Conservation (phyloP, 257 asterid species). For the Gynochthodes officinalis region DNA sequence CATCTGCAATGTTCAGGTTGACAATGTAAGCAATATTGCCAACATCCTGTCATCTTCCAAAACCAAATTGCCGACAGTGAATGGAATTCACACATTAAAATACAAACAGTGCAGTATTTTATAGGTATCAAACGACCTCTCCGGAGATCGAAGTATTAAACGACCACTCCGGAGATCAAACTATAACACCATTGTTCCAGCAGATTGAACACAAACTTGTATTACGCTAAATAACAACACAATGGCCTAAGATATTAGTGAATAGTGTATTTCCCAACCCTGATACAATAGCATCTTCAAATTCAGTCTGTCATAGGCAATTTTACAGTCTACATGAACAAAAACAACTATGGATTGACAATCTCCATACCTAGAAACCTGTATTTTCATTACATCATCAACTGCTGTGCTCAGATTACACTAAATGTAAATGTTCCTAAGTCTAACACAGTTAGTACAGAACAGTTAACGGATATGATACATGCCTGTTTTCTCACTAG, state of each 20-base stretch:
- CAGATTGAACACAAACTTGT: not conserved
- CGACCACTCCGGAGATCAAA: no score
- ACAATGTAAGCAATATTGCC: no score
- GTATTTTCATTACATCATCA: constrained; percentile 4
- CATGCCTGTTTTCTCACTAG: not conserved
- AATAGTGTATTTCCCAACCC: not conserved
- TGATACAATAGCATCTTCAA: constrained; percentile 3
- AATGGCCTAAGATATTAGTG: no score
- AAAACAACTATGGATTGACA: constrained; percentile 1
- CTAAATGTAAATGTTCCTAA: constrained; percentile 13
- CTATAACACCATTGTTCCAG: not conserved
- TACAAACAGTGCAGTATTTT: no score
- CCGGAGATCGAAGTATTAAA: no score
- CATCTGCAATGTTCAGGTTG: no score
- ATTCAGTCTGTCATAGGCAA: not conserved
- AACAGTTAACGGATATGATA: constrained; percentile 10
- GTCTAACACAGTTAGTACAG: constrained; percentile 13
- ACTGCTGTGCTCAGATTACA: constrained; percentile 3
- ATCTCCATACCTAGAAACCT: not conserved
- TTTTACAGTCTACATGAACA: not conserved
- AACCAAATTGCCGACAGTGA: no score
- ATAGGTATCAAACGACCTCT: no score
- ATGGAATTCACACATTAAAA: no score
- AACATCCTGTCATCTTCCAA: no score
- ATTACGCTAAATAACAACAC: no score